These are phyloP conservation scores for Aureobasidium sp. DNA, from an alignment of 2,329 filamentous ascomycete genomes.

Conservation along the genomic window DNA sequence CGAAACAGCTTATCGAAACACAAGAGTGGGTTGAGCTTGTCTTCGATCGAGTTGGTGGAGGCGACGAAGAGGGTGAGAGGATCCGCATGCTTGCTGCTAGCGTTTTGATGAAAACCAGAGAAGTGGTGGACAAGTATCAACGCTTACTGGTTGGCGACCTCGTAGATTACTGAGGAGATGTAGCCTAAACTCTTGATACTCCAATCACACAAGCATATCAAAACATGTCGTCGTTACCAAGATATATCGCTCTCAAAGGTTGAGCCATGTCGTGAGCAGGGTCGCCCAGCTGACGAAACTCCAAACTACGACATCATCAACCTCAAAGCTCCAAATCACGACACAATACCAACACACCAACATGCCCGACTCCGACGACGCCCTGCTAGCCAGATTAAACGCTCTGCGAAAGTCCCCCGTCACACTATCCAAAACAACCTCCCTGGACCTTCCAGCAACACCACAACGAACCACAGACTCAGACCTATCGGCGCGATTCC, in stretches of 20 bases:
- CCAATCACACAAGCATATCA: neutral
- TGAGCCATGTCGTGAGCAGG: neutral
- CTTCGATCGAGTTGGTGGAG: constrained; percentile 47
- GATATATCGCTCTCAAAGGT: neutral
- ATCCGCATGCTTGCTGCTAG: constrained; percentile 72
- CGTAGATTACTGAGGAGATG: constrained; percentile 23
- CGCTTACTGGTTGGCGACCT: constrained; percentile 65
- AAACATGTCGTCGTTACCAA: too few species aligned
- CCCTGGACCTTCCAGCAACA: constrained; percentile 16
- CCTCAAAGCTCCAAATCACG: neutral
- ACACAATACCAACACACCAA: neutral
- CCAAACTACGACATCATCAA: neutral
- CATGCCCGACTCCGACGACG: constrained; percentile 26
- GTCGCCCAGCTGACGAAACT: neutral
- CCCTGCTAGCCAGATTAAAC: constrained; percentile 41
- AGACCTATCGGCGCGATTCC: constrained; percentile 27
- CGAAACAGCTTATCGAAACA: constrained; percentile 73
- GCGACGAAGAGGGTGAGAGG: constrained; percentile 60
- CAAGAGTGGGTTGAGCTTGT: constrained; percentile 75
- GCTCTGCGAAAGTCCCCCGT: constrained; percentile 39
- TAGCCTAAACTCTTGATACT: neutral
- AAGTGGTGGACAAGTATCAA: constrained; percentile 76
- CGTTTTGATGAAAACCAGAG: constrained; percentile 66
- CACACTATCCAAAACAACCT: constrained; percentile 21
- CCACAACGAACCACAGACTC: constrained; percentile 22